Percentiles rank a stretch among this genome's conserved stretches.
Evolutionary conservation across 495 filamentous ascomycete genomes (phyloP).

Genomic region (Eremomyces bilateralis): DNA sequence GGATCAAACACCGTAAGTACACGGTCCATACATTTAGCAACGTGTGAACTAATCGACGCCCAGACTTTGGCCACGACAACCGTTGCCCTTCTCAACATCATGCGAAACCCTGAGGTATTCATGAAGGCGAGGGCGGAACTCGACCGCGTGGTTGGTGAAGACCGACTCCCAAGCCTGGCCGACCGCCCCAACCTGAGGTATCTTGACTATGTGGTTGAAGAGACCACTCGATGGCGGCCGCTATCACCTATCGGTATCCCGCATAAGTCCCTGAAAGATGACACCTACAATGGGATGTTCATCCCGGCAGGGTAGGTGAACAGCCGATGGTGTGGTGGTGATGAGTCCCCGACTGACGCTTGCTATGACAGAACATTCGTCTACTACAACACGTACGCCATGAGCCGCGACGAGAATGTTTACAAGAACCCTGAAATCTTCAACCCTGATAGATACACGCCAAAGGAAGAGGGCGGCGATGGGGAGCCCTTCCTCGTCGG

Average conservation of each 20-base stretch:
- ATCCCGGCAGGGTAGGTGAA: conserved; percentile 16
- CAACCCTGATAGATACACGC: conserved; percentile 25
- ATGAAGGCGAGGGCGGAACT: too few species aligned
- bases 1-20: too few species aligned
- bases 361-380: too few species aligned
- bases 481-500: conserved; percentile 28
- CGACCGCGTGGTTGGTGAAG: conserved; percentile 9
- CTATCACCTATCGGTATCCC: conserved; percentile 6
- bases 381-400: conserved; percentile 26
- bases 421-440: conserved; percentile 23
- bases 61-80: too few species aligned
- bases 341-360: too few species aligned
- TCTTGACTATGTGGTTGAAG: conserved; percentile 12
- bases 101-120: too few species aligned
- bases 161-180: conserved; percentile 9
- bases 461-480: conserved; percentile 22
- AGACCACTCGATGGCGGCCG: conserved; percentile 13
- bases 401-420: conserved; percentile 21
- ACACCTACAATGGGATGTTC: conserved; percentile 15
- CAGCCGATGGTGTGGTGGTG: too few species aligned
- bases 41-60: too few species aligned
- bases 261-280: conserved; percentile 13
- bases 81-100: too few species aligned
- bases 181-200: conserved; percentile 10
- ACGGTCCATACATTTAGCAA: too few species aligned